Evolutionary conservation across 148 eudicot species (phyloP).

Genomic region (Chenopodium berlandieri): DNA sequence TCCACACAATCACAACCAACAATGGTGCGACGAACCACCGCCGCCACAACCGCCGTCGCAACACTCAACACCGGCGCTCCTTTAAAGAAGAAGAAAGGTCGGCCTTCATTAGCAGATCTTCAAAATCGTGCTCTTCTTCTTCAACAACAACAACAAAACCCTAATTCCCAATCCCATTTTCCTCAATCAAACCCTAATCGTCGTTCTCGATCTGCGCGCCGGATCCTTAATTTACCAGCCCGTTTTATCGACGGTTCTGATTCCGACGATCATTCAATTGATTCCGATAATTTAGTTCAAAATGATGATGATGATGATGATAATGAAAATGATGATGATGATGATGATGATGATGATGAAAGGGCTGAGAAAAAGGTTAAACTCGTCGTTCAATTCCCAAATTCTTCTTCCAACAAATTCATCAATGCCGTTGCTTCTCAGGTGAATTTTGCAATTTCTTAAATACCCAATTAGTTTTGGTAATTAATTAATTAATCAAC

Average conservation of each 20-base stretch:
- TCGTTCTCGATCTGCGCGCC: slow-evolving; percentile 33
- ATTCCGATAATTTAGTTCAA: not conserved
- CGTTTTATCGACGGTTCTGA: slow-evolving; percentile 29
- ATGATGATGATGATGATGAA: slow-evolving; percentile 59
- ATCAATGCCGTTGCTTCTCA: slow-evolving; percentile 13
- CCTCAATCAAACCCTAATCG: slow-evolving; percentile 55
- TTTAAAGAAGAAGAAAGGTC: slow-evolving; percentile 58
- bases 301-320: not conserved
- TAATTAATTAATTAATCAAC: not conserved
- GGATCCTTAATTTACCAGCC: slow-evolving; percentile 19
- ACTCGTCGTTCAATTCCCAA: slow-evolving; percentile 55
- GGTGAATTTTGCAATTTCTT: slow-evolving; percentile 4
- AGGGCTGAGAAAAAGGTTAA: slow-evolving; percentile 64
- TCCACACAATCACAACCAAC: slow-evolving; percentile 4
- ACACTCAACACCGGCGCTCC: slow-evolving; percentile 15
- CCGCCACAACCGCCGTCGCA: slow-evolving; percentile 22
- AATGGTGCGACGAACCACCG: slow-evolving; percentile 22
- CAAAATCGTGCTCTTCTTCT: slow-evolving; percentile 37
- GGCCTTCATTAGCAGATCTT: slow-evolving; percentile 55
- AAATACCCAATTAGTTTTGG: not conserved
- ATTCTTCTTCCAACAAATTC: not conserved
- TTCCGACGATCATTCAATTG: slow-evolving; percentile 12
- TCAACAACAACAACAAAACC: slow-evolving; percentile 28
- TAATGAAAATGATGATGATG: slow-evolving; percentile 22
- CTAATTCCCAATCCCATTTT: slow-evolving; percentile 26